Conservation (phyloP, 345 rosid species). For the Gynandropsis gynandra region DNA sequence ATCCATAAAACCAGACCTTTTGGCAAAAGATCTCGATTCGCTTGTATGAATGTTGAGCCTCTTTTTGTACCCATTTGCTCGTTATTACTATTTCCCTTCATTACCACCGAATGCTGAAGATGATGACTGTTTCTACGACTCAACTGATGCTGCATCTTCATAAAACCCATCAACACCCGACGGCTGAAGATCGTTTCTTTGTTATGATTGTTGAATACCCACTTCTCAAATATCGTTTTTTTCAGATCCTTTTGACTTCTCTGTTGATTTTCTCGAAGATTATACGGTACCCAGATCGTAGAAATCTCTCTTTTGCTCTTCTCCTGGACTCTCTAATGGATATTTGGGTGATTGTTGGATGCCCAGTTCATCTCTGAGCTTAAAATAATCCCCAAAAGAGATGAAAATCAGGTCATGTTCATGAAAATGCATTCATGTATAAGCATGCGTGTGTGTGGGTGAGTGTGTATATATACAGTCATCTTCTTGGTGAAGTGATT, state of each 20-base stretch:
- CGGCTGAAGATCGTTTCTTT: constrained; percentile 22
- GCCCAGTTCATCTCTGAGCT: constrained; percentile 52
- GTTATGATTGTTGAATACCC: constrained; percentile 1
- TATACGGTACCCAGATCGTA: constrained; percentile 4
- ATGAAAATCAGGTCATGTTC: constrained; percentile 7
- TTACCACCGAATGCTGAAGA: constrained; percentile 48
- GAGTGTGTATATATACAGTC: neutral
- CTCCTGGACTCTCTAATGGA: constrained; percentile 17
- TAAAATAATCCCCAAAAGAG: constrained; percentile 23
- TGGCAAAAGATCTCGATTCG: constrained; percentile 62
- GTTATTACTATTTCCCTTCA: constrained; percentile 35
- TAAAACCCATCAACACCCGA: constrained; percentile 47
- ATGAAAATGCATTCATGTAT: neutral
- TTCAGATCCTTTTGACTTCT: constrained; percentile 15
- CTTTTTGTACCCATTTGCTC: constrained; percentile 55
- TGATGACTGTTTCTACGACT: constrained; percentile 22
- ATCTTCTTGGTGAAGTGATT: constrained; percentile 11
- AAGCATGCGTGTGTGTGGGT: constrained; percentile 9
- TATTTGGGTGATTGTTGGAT: constrained; percentile 22
- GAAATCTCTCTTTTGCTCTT: neutral
- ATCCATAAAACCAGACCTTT: constrained; percentile 52
- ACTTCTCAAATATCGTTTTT: constrained; percentile 20
- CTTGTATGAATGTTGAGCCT: constrained; percentile 59
- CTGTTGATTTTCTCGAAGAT: constrained; percentile 19
- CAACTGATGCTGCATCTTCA: constrained; percentile 39